Evolutionary conservation across 345 rosid species (phyloP).

Genomic region (Dimocarpus longan): DNA sequence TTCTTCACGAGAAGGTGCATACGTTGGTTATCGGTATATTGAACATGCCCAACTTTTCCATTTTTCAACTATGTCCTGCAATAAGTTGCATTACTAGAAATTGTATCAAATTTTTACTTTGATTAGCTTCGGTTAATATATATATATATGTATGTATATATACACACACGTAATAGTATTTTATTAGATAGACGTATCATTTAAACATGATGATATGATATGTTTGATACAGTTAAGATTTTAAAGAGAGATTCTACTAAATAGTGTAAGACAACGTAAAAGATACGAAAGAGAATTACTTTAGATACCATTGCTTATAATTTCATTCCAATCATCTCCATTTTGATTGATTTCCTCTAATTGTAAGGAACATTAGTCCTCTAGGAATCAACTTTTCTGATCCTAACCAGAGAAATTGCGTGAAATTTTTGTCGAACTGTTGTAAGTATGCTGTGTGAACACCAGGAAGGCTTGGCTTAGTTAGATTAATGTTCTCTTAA

Average conservation of each 20-base stretch:
- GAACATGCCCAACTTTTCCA: conserved; percentile 10
- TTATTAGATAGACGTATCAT: no score
- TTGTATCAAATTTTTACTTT: no score
- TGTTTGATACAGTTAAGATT: no score
- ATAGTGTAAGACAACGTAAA: no score
- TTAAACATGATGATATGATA: not conserved
- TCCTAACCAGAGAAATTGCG: conserved; percentile 17
- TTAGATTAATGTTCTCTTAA: conserved; percentile 6
- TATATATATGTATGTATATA: no score
- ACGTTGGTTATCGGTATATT: conserved; percentile 3
- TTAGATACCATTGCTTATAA: conserved; percentile 21
- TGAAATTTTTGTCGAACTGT: conserved; percentile 22
- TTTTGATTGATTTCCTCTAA: not conserved
- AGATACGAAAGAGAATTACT: not conserved
- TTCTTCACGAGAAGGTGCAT: conserved; percentile 19
- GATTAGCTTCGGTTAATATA: no score
- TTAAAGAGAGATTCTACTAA: no score
- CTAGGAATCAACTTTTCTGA: conserved; percentile 15
- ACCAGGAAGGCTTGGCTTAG: conserved; percentile 6
- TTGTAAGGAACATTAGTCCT: conserved; percentile 21
- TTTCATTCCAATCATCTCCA: not conserved
- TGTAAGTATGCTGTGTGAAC: conserved; percentile 14
- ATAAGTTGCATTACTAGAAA: no score
- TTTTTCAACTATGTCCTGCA: conserved; percentile 17
- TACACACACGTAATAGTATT: no score